Percentiles rank a stretch among this genome's conserved stretches.
Conservation (phyloP, 495 filamentous ascomycete genomes). For the Penicillium canariense region DNA sequence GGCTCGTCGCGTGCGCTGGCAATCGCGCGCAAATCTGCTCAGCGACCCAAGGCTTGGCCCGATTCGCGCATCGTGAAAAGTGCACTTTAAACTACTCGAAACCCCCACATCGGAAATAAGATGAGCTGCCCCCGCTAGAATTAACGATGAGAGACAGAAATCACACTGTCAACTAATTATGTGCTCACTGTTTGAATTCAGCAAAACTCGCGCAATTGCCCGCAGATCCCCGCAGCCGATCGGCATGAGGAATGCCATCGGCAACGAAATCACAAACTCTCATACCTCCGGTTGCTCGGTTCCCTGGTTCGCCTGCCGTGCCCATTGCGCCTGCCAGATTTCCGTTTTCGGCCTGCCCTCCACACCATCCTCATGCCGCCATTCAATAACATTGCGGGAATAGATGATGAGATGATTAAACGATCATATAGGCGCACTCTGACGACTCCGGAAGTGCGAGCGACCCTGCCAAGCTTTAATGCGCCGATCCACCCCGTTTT, state of each 20-base stretch:
- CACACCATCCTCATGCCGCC: not conserved
- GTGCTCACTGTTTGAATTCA: not conserved
- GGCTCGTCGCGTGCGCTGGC: not conserved
- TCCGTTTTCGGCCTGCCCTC: conserved; percentile 15
- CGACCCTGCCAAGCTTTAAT: conserved; percentile 4
- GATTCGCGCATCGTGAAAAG: not conserved
- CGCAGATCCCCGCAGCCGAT: conserved; percentile 20
- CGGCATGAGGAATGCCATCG: conserved; percentile 7
- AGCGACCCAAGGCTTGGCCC: not conserved
- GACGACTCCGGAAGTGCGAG: not conserved
- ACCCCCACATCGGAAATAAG: not conserved
- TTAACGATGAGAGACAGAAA: not conserved
- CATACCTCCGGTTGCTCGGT: not conserved
- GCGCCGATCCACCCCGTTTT: conserved; percentile 5
- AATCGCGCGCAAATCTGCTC: conserved; percentile 34
- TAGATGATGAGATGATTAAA: not conserved
- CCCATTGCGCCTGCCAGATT: not conserved
- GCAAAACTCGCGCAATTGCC: conserved; percentile 32
- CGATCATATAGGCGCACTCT: not conserved
- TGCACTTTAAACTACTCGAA: not conserved
- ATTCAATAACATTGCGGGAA: not conserved
- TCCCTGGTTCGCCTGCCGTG: not conserved
- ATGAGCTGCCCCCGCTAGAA: not conserved
- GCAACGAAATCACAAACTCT: not conserved
- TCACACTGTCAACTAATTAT: not conserved